Evolutionary conservation across 1,284 basidiomycete genomes (phyloP), one percentile per base, ranked within the genome.

Genomic region (Rhodotorula sp.): DNA sequence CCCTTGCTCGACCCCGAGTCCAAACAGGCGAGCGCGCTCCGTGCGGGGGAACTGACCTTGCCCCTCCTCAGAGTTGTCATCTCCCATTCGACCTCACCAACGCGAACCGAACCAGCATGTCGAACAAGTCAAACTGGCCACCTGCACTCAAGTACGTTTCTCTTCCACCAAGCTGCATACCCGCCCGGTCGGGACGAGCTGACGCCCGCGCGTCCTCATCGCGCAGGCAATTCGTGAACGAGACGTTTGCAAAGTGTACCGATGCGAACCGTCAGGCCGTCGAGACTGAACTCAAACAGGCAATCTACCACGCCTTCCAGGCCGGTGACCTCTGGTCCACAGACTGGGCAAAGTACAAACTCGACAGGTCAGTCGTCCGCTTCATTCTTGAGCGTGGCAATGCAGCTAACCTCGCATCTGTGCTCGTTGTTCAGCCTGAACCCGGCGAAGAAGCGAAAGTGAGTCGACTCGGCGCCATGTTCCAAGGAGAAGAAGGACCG

Each of bases 291-390:
- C 79, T 84, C 39, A 80, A 82, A 67, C 75, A 74, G 20, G 77
- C 81, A 58, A 83, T 84, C 71, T 83, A 82, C 69, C 70, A 80
- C 39, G 81, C 82, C 0, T 83, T 80, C 70, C 78, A 80, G 64
- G 23, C 34, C 5, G 64, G 91, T 80, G 87, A 90, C 12, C 85
- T 96, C 51, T 92, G 91, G 89, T 91, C 90, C 47, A 93, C 89
- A 67, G 92, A 96, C 81, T 96, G 93, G 93, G 83, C 85, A 43
- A 88, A 86, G 57, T 86, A 91, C 56, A 89, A 92, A 82, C 85
- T 96, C 72, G 86, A 91, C 85, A 90, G 88, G 90, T 91, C 80
- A 78, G 80, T 23, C 76, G 29, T 71, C 47, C 47, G 7, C 43
- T 31, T 39, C 20, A 10, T 5, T 26, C 64, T 49, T 7, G 18